Conservation (phyloP, 2,329 filamentous ascomycete genomes). For the Aspergillus floridensis region DNA sequence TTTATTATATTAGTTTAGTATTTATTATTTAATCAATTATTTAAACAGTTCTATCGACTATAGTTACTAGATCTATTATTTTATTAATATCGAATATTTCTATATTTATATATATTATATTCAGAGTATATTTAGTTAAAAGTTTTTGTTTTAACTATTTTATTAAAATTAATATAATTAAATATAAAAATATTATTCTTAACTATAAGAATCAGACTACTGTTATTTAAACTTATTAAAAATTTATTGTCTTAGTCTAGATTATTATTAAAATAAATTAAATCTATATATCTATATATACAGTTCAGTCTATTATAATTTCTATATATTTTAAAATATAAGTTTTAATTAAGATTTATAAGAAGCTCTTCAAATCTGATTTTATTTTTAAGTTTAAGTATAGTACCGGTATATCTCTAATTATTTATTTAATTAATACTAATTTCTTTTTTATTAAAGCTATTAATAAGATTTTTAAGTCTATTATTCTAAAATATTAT, state of each 20-base stretch:
- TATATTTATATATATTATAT: not conserved
- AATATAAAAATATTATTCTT: no score
- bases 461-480: not conserved
- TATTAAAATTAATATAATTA: no score
- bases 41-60: not conserved
- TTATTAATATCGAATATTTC: no score
- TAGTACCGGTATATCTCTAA: not conserved
- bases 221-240: no score
- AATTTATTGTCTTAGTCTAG: not conserved
- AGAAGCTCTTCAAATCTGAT: not conserved
- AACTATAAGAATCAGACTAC: no score
- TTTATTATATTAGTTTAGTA: not conserved
- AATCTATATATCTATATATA: not conserved
- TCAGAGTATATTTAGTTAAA: not conserved
- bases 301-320: not conserved
- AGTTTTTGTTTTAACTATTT: no score
- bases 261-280: not conserved
- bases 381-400: not conserved
- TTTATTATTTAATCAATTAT: not conserved
- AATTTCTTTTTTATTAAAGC: not conserved
- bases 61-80: no score
- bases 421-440: not conserved
- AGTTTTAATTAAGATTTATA: not conserved
- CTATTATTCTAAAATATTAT: not conserved
- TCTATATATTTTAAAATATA: not conserved